Base-by-base conservation (phyloP, 306 rosid species). In the Malus orientalis region DNA sequence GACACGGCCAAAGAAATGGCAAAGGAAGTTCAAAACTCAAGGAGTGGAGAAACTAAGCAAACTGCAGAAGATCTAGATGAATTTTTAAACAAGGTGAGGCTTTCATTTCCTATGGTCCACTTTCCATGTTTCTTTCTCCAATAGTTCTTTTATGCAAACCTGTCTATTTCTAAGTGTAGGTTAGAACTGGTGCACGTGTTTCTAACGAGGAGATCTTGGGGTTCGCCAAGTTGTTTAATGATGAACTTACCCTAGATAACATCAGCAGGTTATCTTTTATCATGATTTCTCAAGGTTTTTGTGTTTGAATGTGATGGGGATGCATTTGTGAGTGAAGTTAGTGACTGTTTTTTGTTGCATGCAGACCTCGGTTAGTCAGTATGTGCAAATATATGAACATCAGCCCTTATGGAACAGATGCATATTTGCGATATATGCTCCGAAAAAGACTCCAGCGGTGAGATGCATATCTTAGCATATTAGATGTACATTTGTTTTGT, bases 331-430 rank as follows among this genome's bases (percentile, higher is more conserved):
- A 16, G 32, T 44, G 61, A 33, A 62, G 42, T 66, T 78, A 49
- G 47, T 63, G 53, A 23, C 11, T 67, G 54, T 77, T 75, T 78
- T 78, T 71, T 79, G 70, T 76, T 74, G 40, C 78, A 82, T 60
- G 61, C 85, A 95, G 99, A 90, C 89, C 99, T n/a, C 93, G 99
- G 30, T 79, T 95, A 85, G 96, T 95, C 78, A 92, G 85, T 82
- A 95, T 95, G 97, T 95, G 97, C 97, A 95, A 95, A 83, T 95
- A 95, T 84, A 95, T 95, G 99, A 97, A 93, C 60, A 90, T 95
- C 71, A 87, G 89, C 83, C 96, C 97, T 53, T 90, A 81, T 60
- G 97, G 97, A 12, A 92, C 97, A 12, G 97, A 95, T 88, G 92
- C 96, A 55, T 90, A 95, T 86, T 84, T 92, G 79, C 88, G 99